Evolutionary conservation across 805 yeast species (phyloP), one percentile per base, ranked within the genome.

Genomic region (Wickerhamomyces queroliae): DNA sequence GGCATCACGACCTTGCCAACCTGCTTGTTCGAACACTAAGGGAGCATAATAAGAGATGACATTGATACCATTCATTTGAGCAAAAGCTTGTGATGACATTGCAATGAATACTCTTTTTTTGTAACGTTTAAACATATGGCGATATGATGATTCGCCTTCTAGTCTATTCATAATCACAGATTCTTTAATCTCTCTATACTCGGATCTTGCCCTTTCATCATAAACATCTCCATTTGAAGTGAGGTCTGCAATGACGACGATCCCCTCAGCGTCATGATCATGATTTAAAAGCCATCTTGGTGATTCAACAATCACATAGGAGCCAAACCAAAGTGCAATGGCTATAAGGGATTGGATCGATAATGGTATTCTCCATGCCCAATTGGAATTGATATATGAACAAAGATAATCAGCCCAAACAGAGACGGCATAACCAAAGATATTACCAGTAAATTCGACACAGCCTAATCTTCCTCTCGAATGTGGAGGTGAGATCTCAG

Each of bases 1-100:
- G 3, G 96, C 96, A 48, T 78, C 76, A 44, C 95, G 69, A 20
- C 96, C 96, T 7, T 72, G 62, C 96, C 96, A 90, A 21, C 97
- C 97, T 3, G 96, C 96, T 50, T 85, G 85, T 59, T 90, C 96
- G 61, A 89, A 90, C 35, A 89, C 95, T 61, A 90, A 66, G 2
- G 96, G 96, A 2, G 96, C 96, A 64, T 89, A 89, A 62, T 90
- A 90, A 1, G 95, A 81, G 39, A 90, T 86, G 37, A 90, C 91
- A 56, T 89, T 90, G 61, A 89, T 90, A 52, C 97, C 97, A 59
- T 89, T 85, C 58, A 90, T 68, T 62, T 90, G 96, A 3, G 97
- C 96, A 69, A 90, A 88, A 67, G 87, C 78, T 58, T 86, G 95
- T 3, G 95, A 83, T 26, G 88, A 78, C 78, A 93, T 87, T 2